Evolutionary conservation across 345 rosid genomes (phyloP), one percentile per base, ranked within the genome.

Genomic region (Dimocarpus longan): DNA sequence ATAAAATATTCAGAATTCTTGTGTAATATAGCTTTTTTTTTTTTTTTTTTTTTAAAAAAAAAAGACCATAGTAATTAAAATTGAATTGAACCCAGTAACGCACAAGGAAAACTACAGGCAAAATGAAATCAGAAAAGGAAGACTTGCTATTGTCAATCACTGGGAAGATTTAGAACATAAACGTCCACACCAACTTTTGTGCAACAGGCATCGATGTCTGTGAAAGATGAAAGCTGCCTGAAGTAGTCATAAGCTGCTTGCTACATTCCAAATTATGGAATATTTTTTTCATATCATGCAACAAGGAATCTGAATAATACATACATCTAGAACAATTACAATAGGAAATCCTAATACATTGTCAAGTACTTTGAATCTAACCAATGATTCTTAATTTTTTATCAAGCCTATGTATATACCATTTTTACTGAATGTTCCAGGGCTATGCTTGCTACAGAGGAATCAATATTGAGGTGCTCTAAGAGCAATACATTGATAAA

Each of bases 381-480:
- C 22, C 5, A 54, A 67, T 50, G 48, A 21, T 15, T 37, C 13
- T 13, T 26, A 74, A 2, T 26, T 40, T 39, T 67, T n/a, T 32
- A 32, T 54, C 54, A 67, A 67, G 39, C 66, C 66, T 76, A 76
- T 52, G 50, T 50, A 64, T 66, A 32, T 76, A 40, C 40, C 54
- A 15, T 8, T 46, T 48, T 28, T 42, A 43, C 54, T 43, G 54
- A 26, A 52, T 60, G n/a, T 21, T n/a, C 19, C 44, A 7, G 37
- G 5, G 22, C 24, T 52, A 52, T 21, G 39, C 37, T 76, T 2
- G 44, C 66, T 66, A 22, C 19, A 66, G 32, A 66, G 64, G 28
- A 48, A 10, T 66, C 13, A 16, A n/a, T 52, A 66, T 32, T 65
- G 40, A 37, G 63, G 7, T 11, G 54, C 52, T 32, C 64, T 18